Evolutionary conservation across 2,329 filamentous ascomycete genomes (phyloP), one percentile per base, ranked within the genome.

Genomic region (Escovopsis sp.): DNA sequence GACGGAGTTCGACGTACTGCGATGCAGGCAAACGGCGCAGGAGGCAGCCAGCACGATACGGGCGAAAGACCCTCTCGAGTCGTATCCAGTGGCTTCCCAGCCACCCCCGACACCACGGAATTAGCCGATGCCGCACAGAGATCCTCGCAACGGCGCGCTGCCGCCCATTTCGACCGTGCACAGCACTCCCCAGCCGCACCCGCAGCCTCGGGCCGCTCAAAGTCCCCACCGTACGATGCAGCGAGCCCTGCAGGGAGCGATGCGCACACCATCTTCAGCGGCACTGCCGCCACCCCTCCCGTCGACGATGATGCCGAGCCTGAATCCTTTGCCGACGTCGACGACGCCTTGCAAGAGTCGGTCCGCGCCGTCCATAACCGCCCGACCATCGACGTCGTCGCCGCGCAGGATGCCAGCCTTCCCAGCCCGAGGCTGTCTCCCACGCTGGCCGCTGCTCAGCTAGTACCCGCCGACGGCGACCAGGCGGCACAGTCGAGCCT

Each of bases 371-470:
- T 68, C 41, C 71, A 65, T 47, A 65, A 66, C 38, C 60, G 70
- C 28, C 68, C 73, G 23, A 65, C 64, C 39, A 69, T 88, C 40
- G 80, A 87, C 53, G 82, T 78, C 38, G 72, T 81, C 43, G 76
- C 79, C 44, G 79, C 81, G 34, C 84, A 91, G 58, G 89, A 95
- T 66, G 86, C 85, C 49, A 95, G 86, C 62, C 70, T 98, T 47
- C 91, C 91, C 41, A 98, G 91, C 59, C 91, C 91, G 32, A 88
- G 91, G 55, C 66, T 98, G 44, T 98, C 91, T 26, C 91, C 91
- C 4, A 93, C 89, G 6, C 75, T 93, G 45, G 85, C 85, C 52
- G 83, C 89, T 36, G 69, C 70, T 26, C 70, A 75, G 51, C 57
- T 69, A 7, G 67, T 67, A 26, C 59, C 61, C 12, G 64, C 70